A percentile compares a stretch with the other conserved stretches of the same genome.
Conservation (phyloP, 2,329 filamentous ascomycete species). For the Neonectria hederae region DNA sequence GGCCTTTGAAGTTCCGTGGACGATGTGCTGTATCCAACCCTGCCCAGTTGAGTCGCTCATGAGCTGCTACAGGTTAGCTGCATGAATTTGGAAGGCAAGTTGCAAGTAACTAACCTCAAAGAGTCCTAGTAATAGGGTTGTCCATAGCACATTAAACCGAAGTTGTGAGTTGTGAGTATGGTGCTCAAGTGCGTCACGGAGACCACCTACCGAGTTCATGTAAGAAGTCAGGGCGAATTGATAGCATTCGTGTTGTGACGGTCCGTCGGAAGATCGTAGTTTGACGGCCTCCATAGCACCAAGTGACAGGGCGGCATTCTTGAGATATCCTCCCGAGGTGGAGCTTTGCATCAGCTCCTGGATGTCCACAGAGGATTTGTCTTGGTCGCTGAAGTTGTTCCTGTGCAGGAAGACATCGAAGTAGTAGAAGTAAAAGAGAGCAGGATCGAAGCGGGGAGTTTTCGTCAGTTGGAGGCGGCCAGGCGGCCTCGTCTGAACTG, state of each 20-base stretch:
- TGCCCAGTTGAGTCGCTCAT: constrained; percentile 45
- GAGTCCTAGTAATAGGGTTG: constrained; percentile 46
- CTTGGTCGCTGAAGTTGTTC: constrained; percentile 42
- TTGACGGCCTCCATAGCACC: constrained; percentile 46
- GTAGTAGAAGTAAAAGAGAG: constrained; percentile 38
- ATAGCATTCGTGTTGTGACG: background rate
- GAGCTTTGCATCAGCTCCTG: constrained; percentile 33
- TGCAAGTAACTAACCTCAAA: constrained; percentile 43
- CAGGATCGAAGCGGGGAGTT: constrained; percentile 24
- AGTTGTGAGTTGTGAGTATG: background rate
- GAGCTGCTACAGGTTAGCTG: constrained; percentile 32
- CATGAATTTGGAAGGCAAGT: background rate
- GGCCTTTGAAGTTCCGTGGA: constrained; percentile 47
- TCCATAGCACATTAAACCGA: constrained; percentile 43
- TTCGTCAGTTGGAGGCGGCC: background rate
- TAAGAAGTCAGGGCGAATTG: constrained; percentile 39
- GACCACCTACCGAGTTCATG: constrained; percentile 36
- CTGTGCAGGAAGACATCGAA: constrained; percentile 43
- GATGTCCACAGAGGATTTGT: constrained; percentile 28
- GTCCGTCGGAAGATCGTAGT: constrained; percentile 12
- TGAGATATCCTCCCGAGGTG: constrained; percentile 27
- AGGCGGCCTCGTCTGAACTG: background rate
- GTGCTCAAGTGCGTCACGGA: constrained; percentile 32
- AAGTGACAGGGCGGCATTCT: constrained; percentile 44
- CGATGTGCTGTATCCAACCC: constrained; percentile 48